These are phyloP conservation scores for Kodamaea neixiangensis DNA, from an alignment of 805 yeast genomes.

Conservation along the genomic window DNA sequence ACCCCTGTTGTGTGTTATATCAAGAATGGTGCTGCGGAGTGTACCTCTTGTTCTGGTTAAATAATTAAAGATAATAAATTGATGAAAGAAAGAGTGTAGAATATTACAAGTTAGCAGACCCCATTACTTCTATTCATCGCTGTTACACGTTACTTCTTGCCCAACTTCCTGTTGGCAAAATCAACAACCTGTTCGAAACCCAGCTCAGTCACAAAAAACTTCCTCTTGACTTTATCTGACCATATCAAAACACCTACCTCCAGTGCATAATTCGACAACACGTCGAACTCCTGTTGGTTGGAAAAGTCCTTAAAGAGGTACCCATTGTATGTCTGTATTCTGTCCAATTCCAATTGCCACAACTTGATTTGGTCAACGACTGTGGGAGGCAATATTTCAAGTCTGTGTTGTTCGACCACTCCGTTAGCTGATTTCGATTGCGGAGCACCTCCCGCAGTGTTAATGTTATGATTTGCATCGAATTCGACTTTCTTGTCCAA, in stretches of 20 bases:
- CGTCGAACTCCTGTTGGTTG: slow-evolving; percentile 72
- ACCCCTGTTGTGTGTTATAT: slow-evolving; percentile 36
- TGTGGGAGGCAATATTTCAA: slow-evolving; percentile 84
- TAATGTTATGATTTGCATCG: slow-evolving; percentile 50
- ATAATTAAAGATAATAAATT: neutral
- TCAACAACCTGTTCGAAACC: slow-evolving; percentile 92
- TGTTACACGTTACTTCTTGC: slow-evolving; percentile 8
- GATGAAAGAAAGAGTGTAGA: neutral
- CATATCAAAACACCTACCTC: slow-evolving; percentile 93
- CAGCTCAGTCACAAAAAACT: slow-evolving; percentile 84
- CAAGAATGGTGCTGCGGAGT: slow-evolving; percentile 20
- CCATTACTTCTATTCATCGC: neutral
- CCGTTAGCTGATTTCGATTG: slow-evolving; percentile 28
- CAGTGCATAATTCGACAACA: slow-evolving; percentile 72
- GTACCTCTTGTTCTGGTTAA: slow-evolving; percentile 28
- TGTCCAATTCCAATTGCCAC: slow-evolving; percentile 95
- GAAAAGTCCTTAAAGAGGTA: slow-evolving; percentile 85
- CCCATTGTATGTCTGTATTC: slow-evolving; percentile 86
- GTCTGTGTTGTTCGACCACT: slow-evolving; percentile 47
- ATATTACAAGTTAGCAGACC: neutral
- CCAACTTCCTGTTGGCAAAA: slow-evolving; percentile 66
- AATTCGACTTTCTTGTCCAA: slow-evolving; percentile 67
- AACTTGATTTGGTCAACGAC: slow-evolving; percentile 94
- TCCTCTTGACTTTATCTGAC: slow-evolving; percentile 68
- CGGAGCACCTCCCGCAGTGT: slow-evolving; percentile 46